Evolutionary conservation across 257 asterid species (phyloP), one percentile per base, ranked within the genome.

Genomic region (Linaria vulgaris): DNA sequence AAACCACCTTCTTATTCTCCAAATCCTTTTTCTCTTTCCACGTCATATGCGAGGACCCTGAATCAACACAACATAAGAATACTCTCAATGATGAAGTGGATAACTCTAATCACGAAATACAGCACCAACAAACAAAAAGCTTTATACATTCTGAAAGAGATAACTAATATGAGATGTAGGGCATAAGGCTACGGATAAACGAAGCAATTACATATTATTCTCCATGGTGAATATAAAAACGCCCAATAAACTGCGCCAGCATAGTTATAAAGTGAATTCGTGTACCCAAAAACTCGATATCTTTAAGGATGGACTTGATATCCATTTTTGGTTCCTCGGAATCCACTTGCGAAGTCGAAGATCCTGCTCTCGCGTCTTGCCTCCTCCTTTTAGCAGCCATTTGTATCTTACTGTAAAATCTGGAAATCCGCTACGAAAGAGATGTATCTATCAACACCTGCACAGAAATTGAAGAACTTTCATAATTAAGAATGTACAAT

Each of bases 21-120:
- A 87, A 63, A 56, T 75, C 85, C 74, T 84, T 85, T 67, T 69
- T 81, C 76, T 87, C 84, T 64, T 80, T 90, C 95, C 95, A 85
- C 46, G 90, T 78, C 94, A 87, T 87, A 72, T 87, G 86, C 0
- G 86, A 59, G 54, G 83, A 64, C 17, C 79, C 94, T 90, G 68
- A 48, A 61, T 68, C 9, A 8, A 44, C 39, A 45, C 14, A 10
- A 24, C 31, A 58, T 24, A 73, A 14, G 21, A 15, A 47, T 10
- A 4, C 52, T 24, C 24, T 51, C 63, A 21, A 56, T 5, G 38
- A 52, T 39, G 21, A 14, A 61, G 16, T 23, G 13, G 38, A 25
- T 31, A 56, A 37, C 25, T 61, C 10, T 21, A 61, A 30, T 57
- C 17, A 30, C 0, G 3, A 17, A 17, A 23, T n/a, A 27, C 13